These are phyloP conservation scores for Nectriaceae sp. DNA, from an alignment of 2,329 filamentous ascomycete species.

Conservation along the genomic window DNA sequence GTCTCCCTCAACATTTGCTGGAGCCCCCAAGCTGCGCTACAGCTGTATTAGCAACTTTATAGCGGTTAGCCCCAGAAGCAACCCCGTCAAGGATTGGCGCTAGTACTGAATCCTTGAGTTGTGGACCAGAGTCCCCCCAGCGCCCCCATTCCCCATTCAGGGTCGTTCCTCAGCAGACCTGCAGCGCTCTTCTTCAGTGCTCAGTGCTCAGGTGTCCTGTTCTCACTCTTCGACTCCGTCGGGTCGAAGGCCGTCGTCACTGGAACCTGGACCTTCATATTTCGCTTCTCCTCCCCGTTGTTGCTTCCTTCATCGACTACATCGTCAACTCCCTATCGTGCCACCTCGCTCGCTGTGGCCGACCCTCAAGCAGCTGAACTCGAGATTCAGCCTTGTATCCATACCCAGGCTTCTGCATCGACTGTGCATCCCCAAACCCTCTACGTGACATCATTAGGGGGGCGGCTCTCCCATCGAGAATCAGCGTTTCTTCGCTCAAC, in stretches of 20 bases:
- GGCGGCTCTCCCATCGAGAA: constrained; percentile 12
- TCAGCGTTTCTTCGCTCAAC: constrained; percentile 7
- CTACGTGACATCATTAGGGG: constrained; percentile 34
- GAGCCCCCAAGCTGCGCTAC: no score
- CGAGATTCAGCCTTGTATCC: not conserved
- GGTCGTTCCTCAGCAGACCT: not conserved
- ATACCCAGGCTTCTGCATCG: constrained; percentile 11
- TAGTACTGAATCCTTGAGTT: not conserved
- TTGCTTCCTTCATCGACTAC: not conserved
- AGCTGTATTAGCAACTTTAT: no score
- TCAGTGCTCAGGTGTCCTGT: not conserved
- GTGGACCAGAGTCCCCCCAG: not conserved
- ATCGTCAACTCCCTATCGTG: not conserved
- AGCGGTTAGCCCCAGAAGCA: not conserved
- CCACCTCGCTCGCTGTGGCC: not conserved
- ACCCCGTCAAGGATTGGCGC: not conserved
- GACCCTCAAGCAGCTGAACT: not conserved
- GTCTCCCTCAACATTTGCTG: no score
- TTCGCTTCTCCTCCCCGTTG: not conserved
- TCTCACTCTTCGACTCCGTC: no score
- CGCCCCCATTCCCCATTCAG: not conserved
- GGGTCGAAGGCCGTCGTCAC: no score
- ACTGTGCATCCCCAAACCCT: constrained; percentile 18
- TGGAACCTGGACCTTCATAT: not conserved
- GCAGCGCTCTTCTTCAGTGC: not conserved